Evolutionary conservation across 148 eudicot species (phyloP).

Genomic region (Rhododendron vialii): DNA sequence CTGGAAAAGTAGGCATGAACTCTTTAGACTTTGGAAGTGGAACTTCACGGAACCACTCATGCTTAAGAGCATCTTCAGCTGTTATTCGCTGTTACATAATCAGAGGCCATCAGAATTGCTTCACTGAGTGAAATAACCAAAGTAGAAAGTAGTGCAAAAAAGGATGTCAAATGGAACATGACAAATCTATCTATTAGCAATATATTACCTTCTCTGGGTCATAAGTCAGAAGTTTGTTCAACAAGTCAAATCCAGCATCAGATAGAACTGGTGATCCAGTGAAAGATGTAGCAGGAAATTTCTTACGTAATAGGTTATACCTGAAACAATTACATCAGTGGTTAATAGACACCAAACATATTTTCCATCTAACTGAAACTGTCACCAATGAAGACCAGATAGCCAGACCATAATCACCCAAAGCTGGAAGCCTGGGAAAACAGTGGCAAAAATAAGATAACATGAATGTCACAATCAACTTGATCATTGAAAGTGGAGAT

Average conservation of each 20-base stretch:
- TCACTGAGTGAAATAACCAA: not conserved
- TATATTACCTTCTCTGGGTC: conserved; percentile 77
- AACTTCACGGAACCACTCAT: conserved; percentile 96
- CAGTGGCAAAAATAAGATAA: conserved; percentile 73
- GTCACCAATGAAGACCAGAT: conserved; percentile 80
- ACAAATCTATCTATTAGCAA: not conserved
- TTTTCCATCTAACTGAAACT: conserved; percentile 17
- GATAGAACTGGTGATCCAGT: conserved; percentile 95
- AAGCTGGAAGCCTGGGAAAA: conserved; percentile 99
- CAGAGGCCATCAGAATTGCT: conserved; percentile 11
- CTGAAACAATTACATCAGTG: conserved; percentile 49
- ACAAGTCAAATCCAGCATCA: conserved; percentile 92
- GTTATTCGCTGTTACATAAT: conserved; percentile 64
- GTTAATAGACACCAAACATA: conserved; percentile 42
- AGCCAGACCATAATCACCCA: conserved; percentile 97
- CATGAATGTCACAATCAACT: conserved; percentile 22
- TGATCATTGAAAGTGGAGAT: conserved; percentile 12
- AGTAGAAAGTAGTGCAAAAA: not conserved
- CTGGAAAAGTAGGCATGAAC: conserved; percentile 98
- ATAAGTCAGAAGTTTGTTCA: conserved; percentile 84
- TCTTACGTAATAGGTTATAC: conserved; percentile 86
- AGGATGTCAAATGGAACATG: not conserved
- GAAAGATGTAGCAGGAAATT: conserved; percentile 94
- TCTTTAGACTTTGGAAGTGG: conserved; percentile 97
- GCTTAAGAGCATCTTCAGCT: conserved; percentile 83